Evolutionary conservation across 345 rosid genomes (phyloP), one percentile per base, ranked within the genome.

Genomic region (Reutealis trisperma): DNA sequence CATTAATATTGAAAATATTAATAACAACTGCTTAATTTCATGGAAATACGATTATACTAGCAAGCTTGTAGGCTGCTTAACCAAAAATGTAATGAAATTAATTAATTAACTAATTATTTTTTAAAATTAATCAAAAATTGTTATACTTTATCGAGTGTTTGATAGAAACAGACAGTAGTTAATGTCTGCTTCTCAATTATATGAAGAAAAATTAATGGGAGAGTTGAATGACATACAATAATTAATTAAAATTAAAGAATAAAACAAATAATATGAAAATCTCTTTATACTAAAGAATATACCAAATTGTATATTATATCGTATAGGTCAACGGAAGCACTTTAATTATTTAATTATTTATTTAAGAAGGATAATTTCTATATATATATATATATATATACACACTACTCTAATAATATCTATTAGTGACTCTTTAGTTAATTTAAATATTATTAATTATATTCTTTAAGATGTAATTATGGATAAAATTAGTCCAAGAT

Each of bases 271-370:
- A 12, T 12, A 1, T 45, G 49, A 45, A 45, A 11, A 45, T 45
- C 15, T 12, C 18, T 51, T 4, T 51, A 13, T 51, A 51, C 55
- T 51, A 9, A 51, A 51, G 55, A 51, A 51, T 51, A 51, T 51
- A 45, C 13, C 49, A 11, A 45, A 45, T 7, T 1, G 11, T 7
- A 45, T 70, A 21, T 8, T 27, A 15, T 32, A 27, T 3, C 8
- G 30, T 37, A 15, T 52, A 34, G 67, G 76, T 79, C 85, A 79
- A 79, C 47, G 71, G 42, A 71, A 75, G 37, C 49, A 34, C 11
- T 30, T 44, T 21, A 45, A 11, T 11, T 45, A 45, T 9, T 6
- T 45, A 45, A 0, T 45, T 45, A 45, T 45, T 45, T 45, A 45
- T 7, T 11, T 45, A 45, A 34, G 2, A 34, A 34, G 3, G 37